These are phyloP conservation scores for Saccharomycopsis babjevae DNA, from an alignment of 805 yeast species.

Conservation along the genomic window DNA sequence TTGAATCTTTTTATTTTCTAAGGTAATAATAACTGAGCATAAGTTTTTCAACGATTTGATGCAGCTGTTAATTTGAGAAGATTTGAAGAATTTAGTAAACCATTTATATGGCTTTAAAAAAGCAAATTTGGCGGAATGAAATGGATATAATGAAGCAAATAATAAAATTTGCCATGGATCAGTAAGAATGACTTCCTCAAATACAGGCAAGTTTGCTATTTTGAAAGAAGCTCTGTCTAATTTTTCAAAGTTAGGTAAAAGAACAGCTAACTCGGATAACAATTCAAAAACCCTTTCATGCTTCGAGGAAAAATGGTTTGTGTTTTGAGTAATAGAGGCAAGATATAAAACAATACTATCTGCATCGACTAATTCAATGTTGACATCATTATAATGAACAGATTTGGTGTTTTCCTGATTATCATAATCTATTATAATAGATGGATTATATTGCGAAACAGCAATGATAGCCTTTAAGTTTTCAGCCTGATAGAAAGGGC, in stretches of 20 bases:
- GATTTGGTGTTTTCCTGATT: conserved; percentile 19
- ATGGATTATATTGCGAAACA: background rate
- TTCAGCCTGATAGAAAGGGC: conserved; percentile 10
- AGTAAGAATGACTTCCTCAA: conserved; percentile 7
- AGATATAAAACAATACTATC: conserved; percentile 48
- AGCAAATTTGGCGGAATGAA: conserved; percentile 14
- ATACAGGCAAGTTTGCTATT: conserved; percentile 12
- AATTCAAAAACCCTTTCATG: background rate
- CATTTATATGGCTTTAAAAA: conserved; percentile 14
- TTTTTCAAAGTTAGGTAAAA: conserved; percentile 22
- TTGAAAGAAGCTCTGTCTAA: conserved; percentile 24
- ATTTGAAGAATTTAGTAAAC: conserved; percentile 15
- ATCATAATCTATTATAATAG: conserved; percentile 11
- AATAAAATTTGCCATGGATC: conserved; percentile 33
- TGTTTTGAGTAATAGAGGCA: conserved; percentile 24
- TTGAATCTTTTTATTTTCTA: conserved; percentile 11
- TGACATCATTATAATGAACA: conserved; percentile 28
- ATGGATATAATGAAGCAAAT: conserved; percentile 38
- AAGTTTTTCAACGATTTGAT: conserved; percentile 12
- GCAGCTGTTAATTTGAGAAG: conserved; percentile 1
- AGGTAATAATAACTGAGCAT: conserved; percentile 4
- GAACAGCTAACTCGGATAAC: background rate
- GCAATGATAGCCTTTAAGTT: conserved; percentile 17
- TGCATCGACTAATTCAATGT: conserved; percentile 41
- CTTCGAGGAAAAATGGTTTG: conserved; percentile 2